A percentile compares a stretch with the other conserved stretches of the same genome.
Evolutionary conservation across 495 filamentous ascomycete genomes (phyloP).

Genomic region (Geopyxis carbonaria): DNA sequence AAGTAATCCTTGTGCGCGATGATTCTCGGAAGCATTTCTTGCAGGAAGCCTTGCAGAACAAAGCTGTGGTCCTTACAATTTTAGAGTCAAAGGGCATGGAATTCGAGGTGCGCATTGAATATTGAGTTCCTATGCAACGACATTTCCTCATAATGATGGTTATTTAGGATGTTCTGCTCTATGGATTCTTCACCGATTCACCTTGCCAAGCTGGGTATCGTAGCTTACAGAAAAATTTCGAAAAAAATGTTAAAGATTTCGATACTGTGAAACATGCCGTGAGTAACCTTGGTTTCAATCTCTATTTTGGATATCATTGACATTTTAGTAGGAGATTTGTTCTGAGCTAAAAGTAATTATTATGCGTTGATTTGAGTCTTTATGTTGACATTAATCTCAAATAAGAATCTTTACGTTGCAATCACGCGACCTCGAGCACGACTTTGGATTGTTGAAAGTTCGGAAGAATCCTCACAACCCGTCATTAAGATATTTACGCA

Average conservation of each 20-base stretch:
- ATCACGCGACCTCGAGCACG: slow-evolving; percentile 4
- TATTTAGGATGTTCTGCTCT: no score
- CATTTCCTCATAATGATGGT: no score
- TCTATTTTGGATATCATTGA: no score
- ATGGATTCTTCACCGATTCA: no score
- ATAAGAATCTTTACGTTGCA: slow-evolving; percentile 10
- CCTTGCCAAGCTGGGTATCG: no score
- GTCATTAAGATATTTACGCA: not conserved
- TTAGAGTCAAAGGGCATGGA: slow-evolving; percentile 34
- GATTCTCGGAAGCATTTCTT: slow-evolving; percentile 23
- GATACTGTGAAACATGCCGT: no score
- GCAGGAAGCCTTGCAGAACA: slow-evolving; percentile 21
- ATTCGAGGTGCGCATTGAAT: no score
- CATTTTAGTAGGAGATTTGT: no score
- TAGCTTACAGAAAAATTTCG: no score
- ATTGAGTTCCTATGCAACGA: no score
- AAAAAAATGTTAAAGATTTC: no score
- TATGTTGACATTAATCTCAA: not conserved
- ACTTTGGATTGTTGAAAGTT: slow-evolving; percentile 6
- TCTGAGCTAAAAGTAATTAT: slow-evolving; percentile 3
- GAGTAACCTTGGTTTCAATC: no score
- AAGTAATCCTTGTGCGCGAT: slow-evolving; percentile 32
- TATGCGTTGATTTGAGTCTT: not conserved
- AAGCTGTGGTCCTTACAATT: slow-evolving; percentile 30
- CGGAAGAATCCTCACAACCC: not conserved